Evolutionary conservation across 2,329 filamentous ascomycete species (phyloP).

Genomic region (Lachnellula cervina): DNA sequence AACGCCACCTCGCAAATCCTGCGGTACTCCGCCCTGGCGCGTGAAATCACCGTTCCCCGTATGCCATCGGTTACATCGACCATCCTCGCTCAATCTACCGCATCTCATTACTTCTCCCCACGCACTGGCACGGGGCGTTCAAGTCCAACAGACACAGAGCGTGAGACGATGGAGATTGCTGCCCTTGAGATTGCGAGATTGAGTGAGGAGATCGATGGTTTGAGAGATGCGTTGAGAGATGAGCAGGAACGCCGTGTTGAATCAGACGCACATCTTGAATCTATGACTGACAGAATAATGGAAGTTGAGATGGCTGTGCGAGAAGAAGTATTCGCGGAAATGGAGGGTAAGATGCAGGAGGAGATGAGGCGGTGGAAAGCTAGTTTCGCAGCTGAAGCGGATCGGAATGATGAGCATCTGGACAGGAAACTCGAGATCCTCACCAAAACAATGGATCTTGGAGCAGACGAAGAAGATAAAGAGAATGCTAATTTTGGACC

Average conservation of each 20-base stretch:
- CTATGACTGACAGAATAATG: constrained; percentile 56
- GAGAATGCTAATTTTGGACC: constrained; percentile 41
- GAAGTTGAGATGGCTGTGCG: constrained; percentile 78
- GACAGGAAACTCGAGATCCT: constrained; percentile 81
- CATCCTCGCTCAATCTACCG: constrained; percentile 39
- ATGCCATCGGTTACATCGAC: constrained; percentile 77
- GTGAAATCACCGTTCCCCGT: constrained; percentile 87
- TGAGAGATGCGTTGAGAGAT: constrained; percentile 63
- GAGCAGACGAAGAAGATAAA: constrained; percentile 48
- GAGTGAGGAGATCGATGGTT: constrained; percentile 68
- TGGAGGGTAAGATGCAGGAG: constrained; percentile 69
- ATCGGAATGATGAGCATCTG: constrained; percentile 76
- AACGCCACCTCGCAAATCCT: constrained; percentile 96
- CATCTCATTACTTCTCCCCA: constrained; percentile 21
- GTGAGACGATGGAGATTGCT: constrained; percentile 75
- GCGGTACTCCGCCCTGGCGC: constrained; percentile 85
- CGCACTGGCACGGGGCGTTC: constrained; percentile 21
- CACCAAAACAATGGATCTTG: constrained; percentile 44
- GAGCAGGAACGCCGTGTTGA: constrained; percentile 67
- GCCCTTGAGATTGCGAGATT: constrained; percentile 78
- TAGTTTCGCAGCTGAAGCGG: constrained; percentile 71
- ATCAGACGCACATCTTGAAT: constrained; percentile 68
- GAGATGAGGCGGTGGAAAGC: constrained; percentile 80
- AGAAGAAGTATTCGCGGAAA: constrained; percentile 83
- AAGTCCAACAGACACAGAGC: constrained; percentile 40